Base-by-base conservation (phyloP, 2,329 filamentous ascomycete species). In the Epichloe coenophiala region DNA sequence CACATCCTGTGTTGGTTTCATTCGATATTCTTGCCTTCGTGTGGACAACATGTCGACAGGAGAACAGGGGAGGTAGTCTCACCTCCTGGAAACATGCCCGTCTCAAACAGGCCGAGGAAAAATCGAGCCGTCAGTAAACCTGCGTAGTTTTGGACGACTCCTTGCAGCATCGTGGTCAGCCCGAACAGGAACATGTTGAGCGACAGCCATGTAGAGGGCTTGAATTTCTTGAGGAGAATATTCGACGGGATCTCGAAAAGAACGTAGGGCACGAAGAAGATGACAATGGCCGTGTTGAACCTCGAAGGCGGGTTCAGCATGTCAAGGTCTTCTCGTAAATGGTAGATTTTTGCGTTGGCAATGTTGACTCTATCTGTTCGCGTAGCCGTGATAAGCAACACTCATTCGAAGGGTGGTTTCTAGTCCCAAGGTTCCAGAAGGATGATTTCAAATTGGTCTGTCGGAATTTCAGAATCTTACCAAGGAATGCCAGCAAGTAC, bases 171-270 rank as follows among this genome's bases (percentile, higher is more conserved):
- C 19, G 84, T 87, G 43, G 83, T 77, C 21, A 94, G 70, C 9
- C 88, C 86, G 58, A 95, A 96, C 52, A 80, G 69, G 56, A 91
- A 85, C 84, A 95, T 95, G 70, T 90, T 95, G 48, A 80, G 63
- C 4, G 84, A 81, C 23, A 95, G 73, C 86, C 83, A 88, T 45
- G 86, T 68, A 54, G 83, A 76, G 1, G 84, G 83, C 46, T 63
- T 64, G 58, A 71, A 70, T 53, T 66, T 67, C 69, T 89, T 89
- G 47, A 90, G 69, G 31, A 88, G 66, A 50, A 89, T 77, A 47
- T 67, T 67, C 56, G 80, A 84, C 0, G 83, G 83, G 51, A 90
- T 86, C 69, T 87, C 82, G 58, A 78, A 76, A 50, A 86, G 59
- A 58, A 86, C 72, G 62, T 90, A 91, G 1, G 86, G 85, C 1